Percentiles rank a stretch among this genome's conserved stretches.
Evolutionary conservation across 2,329 filamentous ascomycete genomes (phyloP).

Genomic region (Penicillium hordei): DNA sequence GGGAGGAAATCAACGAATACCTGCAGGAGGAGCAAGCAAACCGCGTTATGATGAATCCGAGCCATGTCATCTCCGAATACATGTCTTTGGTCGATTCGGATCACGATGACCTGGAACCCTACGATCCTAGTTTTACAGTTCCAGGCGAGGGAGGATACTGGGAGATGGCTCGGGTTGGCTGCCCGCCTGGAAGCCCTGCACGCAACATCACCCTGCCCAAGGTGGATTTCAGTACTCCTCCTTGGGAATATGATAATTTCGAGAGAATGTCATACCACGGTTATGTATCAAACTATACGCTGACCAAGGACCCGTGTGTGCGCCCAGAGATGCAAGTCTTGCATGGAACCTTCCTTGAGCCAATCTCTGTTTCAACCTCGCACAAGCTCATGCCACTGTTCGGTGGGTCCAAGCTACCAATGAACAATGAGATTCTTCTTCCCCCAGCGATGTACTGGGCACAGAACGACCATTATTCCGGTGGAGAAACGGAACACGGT

Average conservation of each 20-base stretch:
- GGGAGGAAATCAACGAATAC: constrained; percentile 46
- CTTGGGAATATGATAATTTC: constrained; percentile 29
- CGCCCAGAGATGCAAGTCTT: constrained; percentile 47
- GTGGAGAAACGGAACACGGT: constrained; percentile 39
- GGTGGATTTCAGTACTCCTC: constrained; percentile 37
- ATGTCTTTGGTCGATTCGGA: constrained; percentile 8
- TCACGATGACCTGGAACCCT: constrained; percentile 13
- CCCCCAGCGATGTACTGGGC: constrained; percentile 54
- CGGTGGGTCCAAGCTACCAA: constrained; percentile 50
- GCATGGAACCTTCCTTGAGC: constrained; percentile 52
- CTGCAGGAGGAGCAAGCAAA: constrained; percentile 32
- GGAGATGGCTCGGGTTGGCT: constrained; percentile 45
- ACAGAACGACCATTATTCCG: constrained; percentile 45
- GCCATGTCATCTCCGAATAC: constrained; percentile 8
- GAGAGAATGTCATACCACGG: constrained; percentile 42
- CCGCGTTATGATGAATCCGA: constrained; percentile 10
- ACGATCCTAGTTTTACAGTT: constrained; percentile 10
- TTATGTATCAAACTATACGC: constrained; percentile 51
- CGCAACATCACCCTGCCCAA: constrained; percentile 26
- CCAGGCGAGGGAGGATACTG: constrained; percentile 38
- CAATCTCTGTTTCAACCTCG: constrained; percentile 47
- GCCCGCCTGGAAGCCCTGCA: constrained; percentile 24
- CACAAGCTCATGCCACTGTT: constrained; percentile 51
- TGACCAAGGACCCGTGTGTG: constrained; percentile 47
- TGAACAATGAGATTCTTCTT: constrained; percentile 55